Evolutionary conservation across 1,284 basidiomycete species (phyloP), one percentile per base, ranked within the genome.

Genomic region (Ustilago esculenta): DNA sequence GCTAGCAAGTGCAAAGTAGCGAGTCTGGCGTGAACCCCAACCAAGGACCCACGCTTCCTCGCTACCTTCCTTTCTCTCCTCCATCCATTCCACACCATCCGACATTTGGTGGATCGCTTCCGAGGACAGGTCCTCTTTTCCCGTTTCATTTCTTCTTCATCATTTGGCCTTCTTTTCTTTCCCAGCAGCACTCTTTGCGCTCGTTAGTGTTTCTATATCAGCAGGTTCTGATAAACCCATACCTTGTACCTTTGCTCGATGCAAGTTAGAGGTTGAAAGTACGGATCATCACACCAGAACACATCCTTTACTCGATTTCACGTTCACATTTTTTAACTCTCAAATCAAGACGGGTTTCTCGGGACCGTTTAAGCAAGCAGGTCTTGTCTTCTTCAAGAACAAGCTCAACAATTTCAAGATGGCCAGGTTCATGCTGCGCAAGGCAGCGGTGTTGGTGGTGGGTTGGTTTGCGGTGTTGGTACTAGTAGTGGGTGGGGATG

Each of bases 141-240:
- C 21, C 44, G 34, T 14, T 18, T 27, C n/a, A 17, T 33, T 25
- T 34, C 21, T 20, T 40, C 51, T 20, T 15, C 41, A 15, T 17
- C 35, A 27, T 41, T 18, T 6, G 12, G 27, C 32, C 10, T 42
- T 35, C 39, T 33, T 23, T 9, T 6, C 29, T 24, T 2, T 36
- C 27, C 5, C 23, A 11, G 10, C 27, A 18, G 21, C 15, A 6
- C 1, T 12, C 35, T 34, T 12, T 46, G 20, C 23, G 6, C 23
- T n/a, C 6, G 5, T 44, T 27, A 21, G 18, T 45, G 15, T 34
- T 10, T 34, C 18, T 45, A 4, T 27, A 29, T 54, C 57, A 59
- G 57, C 57, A 23, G 57, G 57, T n/a, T 29, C 48, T 50, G 48
- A 24, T 21, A 18, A 23, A n/a, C n/a, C n/a, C n/a, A n/a, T n/a